These are phyloP conservation scores for Nyctanthes arbortristis DNA, from an alignment of 257 asterid species.

Conservation along the genomic window DNA sequence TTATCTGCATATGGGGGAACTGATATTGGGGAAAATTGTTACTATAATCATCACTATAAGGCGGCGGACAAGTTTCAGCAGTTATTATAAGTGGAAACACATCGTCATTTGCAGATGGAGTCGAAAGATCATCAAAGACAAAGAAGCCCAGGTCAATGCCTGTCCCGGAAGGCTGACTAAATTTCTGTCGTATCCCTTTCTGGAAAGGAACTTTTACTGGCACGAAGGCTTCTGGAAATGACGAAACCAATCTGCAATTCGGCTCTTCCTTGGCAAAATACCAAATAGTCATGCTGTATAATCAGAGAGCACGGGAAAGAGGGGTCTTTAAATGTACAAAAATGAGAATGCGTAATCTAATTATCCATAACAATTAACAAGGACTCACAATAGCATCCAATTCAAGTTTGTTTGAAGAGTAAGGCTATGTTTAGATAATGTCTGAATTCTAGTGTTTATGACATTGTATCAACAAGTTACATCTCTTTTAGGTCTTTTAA, in stretches of 20 bases:
- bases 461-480: not conserved
- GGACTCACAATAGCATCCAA: not conserved
- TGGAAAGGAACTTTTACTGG: slow-evolving; percentile 65
- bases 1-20: slow-evolving; percentile 62
- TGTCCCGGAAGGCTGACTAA: slow-evolving; percentile 71
- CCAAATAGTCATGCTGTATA: slow-evolving; percentile 66
- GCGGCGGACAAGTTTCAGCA: slow-evolving; percentile 53
- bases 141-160: slow-evolving; percentile 66
- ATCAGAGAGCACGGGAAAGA: slow-evolving; percentile 28
- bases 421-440: not conserved
- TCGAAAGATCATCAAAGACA: slow-evolving; percentile 43
- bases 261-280: slow-evolving; percentile 75
- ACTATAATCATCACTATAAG: slow-evolving; percentile 34
- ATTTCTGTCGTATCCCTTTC: slow-evolving; percentile 72
- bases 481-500: not conserved
- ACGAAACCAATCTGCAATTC: slow-evolving; percentile 41
- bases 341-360: not conserved
- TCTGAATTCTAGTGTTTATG: not conserved
- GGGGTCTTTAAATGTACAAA: slow-evolving; percentile 12
- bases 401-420: not conserved
- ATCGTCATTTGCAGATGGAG: slow-evolving; percentile 41
- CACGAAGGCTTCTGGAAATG: slow-evolving; percentile 49
- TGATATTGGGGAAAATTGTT: slow-evolving; percentile 32
- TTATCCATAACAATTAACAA: slow-evolving; percentile 7
- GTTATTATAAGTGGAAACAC: slow-evolving; percentile 64